Evolutionary conservation across 108 stramenopile species (phyloP).

Genomic region (Seminavis robusta): DNA sequence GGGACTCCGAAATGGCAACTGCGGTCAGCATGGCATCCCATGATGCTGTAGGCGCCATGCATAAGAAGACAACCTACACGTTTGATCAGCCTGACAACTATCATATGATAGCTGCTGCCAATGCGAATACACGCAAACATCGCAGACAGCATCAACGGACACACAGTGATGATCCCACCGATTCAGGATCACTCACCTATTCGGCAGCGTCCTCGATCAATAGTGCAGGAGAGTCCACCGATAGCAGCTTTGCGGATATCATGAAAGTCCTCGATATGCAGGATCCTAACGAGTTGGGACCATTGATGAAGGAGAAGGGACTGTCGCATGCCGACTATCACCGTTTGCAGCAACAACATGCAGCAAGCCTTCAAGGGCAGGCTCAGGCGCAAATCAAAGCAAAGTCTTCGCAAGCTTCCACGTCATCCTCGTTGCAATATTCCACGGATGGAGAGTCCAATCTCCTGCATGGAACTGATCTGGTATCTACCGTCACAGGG

Average conservation of each 20-base stretch:
- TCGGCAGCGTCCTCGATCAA: constrained; percentile 28
- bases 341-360: too few species aligned
- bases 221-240: constrained; percentile 40
- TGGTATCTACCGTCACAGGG: constrained; percentile 38
- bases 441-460: constrained; percentile 1
- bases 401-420: too few species aligned
- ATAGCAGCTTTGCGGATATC: constrained; percentile 47
- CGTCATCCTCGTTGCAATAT: constrained; percentile 29
- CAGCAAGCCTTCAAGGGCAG: neutral
- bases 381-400: constrained; percentile 33
- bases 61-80: too few species aligned
- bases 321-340: too few species aligned
- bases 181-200: constrained; percentile 32
- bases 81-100: too few species aligned
- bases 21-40: too few species aligned
- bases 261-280: constrained; percentile 46
- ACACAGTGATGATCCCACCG: constrained; percentile 19
- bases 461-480: constrained; percentile 17
- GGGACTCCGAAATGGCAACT: too few species aligned
- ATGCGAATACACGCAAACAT: too few species aligned
- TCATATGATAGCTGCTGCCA: too few species aligned
- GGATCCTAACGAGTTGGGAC: constrained; percentile 28
- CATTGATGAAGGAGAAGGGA: constrained; percentile 24
- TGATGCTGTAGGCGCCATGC: too few species aligned
- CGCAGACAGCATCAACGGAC: too few species aligned